Evolutionary conservation across 768 basidiomycete genomes (phyloP), one percentile per base, ranked within the genome.

Genomic region (Kwoniella newhampshirensis): DNA sequence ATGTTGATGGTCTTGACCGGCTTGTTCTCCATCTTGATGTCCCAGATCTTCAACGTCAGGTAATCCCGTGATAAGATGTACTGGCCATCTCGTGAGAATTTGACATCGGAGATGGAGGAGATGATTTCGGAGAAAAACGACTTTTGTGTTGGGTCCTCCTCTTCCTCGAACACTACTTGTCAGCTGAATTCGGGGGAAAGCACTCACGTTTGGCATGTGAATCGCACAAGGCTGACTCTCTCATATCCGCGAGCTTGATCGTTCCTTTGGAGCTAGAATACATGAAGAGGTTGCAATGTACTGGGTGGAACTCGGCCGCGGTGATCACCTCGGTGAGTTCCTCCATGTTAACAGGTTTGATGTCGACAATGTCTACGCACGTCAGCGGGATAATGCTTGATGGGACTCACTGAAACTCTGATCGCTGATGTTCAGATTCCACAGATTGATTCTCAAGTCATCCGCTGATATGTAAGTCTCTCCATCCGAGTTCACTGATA

Each of bases 81-180:
- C 60, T 92, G 86, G 4, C 96, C 96, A 72, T 98, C 96, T 54
- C 87, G 87, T 65, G 92, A 96, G 81, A 99, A 99, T 78, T 97
- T 96, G 78, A 99, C 94, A 78, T 99, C 96, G 45, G 94, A 98
- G 72, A 99, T 97, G 30, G 94, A 98, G 1, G 96, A 98, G 60
- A 99, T 98, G 71, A 98, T 99, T 79, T 99, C 96, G 1, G 92
- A 96, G 79, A 99, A 99, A 83, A 99, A 99, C 13, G 96, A 97
- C 62, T 96, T 88, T 62, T 90, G 88, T 52, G 90, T 85, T 42
- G 93, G 94, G 74, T 99, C 96, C 77, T 99, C 96, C 70, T 97
- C 94, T 77, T 99, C 96, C 77, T 99, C 96, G 67, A 93, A 99
- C 77, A 89, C 94, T 98, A 79, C 20, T 27, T 21, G 26, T 46